Conservation (phyloP, 345 rosid species). For the Chamaenerion angustifolium region DNA sequence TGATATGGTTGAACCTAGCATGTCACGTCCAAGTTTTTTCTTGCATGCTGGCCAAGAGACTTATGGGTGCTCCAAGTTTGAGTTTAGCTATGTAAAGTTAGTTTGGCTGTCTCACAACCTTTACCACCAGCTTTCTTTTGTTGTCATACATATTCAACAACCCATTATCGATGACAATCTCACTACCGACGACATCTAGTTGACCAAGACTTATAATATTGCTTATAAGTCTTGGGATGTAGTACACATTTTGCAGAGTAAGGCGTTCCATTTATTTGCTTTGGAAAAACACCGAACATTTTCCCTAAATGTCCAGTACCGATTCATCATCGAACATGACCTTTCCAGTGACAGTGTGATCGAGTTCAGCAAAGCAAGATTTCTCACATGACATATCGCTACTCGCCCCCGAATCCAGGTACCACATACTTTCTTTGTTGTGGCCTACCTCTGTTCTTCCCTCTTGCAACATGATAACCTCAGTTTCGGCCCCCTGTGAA, state of each 20-base stretch:
- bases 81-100: not conserved
- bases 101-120: not conserved
- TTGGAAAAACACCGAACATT: not conserved
- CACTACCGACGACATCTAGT: too few relatives aligned
- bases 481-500: slow-evolving; percentile 2
- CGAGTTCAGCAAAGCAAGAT: too few relatives aligned
- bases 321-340: too few relatives aligned
- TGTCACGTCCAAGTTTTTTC: slow-evolving; percentile 1
- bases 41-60: not conserved
- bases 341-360: slow-evolving; percentile 1
- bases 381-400: not conserved
- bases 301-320: not conserved
- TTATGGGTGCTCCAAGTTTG: not conserved
- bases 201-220: slow-evolving; percentile 2
- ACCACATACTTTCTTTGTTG: too few relatives aligned
- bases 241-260: too few relatives aligned
- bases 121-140: not conserved
- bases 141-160: not conserved
- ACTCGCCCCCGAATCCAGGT: too few relatives aligned
- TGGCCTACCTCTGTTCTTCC: too few relatives aligned
- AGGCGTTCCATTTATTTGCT: not conserved
- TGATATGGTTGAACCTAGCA: not conserved
- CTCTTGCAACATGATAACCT: not conserved
- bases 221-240: too few relatives aligned
- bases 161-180: slow-evolving; percentile 2